A percentile compares a stretch with the other conserved stretches of the same genome.
Conservation (phyloP, 192 early-diverging fungal genomes). For the Gamsiella multidivaricata region DNA sequence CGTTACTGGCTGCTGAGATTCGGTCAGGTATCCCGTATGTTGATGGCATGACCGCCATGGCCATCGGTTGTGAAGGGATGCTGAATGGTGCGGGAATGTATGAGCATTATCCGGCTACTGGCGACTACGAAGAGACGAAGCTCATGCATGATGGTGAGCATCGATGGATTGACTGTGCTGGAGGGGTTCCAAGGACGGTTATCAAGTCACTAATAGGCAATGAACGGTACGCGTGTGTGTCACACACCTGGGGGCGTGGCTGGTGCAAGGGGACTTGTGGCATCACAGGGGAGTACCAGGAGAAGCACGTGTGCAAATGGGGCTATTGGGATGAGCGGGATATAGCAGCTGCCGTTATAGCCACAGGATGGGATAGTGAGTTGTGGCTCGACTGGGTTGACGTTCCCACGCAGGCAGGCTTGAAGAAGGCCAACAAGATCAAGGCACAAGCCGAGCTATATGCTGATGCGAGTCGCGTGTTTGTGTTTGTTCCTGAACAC, state of each 20-base stretch:
- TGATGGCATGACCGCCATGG: background rate
- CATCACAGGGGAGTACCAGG: background rate
- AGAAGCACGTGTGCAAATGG: slow-evolving; percentile 3
- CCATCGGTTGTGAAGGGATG: background rate
- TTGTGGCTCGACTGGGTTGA: slow-evolving; percentile 10
- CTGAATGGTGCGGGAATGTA: background rate
- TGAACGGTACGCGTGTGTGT: background rate
- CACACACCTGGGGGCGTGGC: slow-evolving; percentile 3
- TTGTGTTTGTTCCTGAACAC: background rate
- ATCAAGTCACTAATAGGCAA: background rate
- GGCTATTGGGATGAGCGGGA: slow-evolving; percentile 2
- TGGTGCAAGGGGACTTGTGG: too few relatives aligned
- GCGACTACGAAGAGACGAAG: background rate
- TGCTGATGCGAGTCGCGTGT: background rate
- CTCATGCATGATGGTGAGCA: background rate
- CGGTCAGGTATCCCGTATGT: background rate
- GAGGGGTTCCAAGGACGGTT: background rate
- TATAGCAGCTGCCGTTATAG: background rate
- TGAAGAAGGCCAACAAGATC: slow-evolving; percentile 1
- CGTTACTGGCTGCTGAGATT: background rate
- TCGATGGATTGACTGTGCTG: background rate
- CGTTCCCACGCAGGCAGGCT: background rate
- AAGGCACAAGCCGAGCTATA: background rate
- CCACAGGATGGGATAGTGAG: background rate
- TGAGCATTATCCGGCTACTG: slow-evolving; percentile 1